These are phyloP conservation scores for Nidularia pulvinata DNA, from an alignment of 768 basidiomycete species.

Conservation along the genomic window DNA sequence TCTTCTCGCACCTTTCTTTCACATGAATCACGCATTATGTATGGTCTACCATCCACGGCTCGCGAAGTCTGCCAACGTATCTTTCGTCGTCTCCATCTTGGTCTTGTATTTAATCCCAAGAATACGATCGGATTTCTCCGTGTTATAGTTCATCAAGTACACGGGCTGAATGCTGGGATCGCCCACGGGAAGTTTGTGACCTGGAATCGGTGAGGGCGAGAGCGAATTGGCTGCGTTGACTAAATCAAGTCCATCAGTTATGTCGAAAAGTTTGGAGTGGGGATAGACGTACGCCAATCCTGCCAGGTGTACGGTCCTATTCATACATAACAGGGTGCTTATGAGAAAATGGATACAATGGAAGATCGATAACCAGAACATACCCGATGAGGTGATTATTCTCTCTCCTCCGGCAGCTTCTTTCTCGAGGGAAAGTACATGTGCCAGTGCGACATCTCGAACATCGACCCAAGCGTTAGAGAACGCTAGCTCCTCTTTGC, in stretches of 20 bases:
- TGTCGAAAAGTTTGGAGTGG: not conserved
- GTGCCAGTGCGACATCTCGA: constrained; percentile 49
- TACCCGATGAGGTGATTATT: constrained; percentile 39
- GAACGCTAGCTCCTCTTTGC: not conserved
- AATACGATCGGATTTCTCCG: constrained; percentile 32
- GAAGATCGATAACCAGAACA: not conserved
- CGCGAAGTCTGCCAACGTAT: constrained; percentile 40
- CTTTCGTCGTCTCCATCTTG: constrained; percentile 36
- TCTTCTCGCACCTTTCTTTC: no score
- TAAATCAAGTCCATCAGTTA: not conserved
- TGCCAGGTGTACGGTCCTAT: not conserved
- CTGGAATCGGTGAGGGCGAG: not conserved
- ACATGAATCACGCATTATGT: no score
- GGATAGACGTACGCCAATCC: not conserved
- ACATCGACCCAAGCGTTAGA: constrained; percentile 34
- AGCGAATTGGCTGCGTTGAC: not conserved
- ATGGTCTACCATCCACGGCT: constrained; percentile 33
- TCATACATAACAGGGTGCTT: not conserved
- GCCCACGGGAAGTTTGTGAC: not conserved
- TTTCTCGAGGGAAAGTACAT: constrained; percentile 44
- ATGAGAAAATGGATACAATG: no score
- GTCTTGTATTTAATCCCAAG: constrained; percentile 39
- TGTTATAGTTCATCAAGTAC: constrained; percentile 20
- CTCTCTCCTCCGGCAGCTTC: constrained; percentile 50
- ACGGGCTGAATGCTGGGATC: not conserved